Evolutionary conservation across 345 rosid species (phyloP).

Genomic region (Citrus hindsii): DNA sequence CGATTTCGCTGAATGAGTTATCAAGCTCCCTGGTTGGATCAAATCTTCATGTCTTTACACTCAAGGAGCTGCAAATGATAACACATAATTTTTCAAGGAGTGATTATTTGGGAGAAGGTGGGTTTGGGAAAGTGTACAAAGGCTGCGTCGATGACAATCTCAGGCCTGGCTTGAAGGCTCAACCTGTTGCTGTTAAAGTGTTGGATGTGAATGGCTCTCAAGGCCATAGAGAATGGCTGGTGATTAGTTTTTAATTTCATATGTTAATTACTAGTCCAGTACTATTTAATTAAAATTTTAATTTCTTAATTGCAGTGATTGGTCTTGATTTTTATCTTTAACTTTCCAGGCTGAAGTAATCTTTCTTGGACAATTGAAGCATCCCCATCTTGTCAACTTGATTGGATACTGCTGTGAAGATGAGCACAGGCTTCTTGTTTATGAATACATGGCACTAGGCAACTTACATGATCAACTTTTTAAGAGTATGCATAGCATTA

Average conservation of each 20-base stretch:
- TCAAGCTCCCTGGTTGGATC: slow-evolving; percentile 36
- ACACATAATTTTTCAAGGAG: slow-evolving; percentile 39
- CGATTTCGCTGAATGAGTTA: slow-evolving; percentile 30
- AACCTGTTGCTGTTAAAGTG: slow-evolving; percentile 57
- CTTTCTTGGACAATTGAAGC: slow-evolving; percentile 71
- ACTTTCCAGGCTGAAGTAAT: slow-evolving; percentile 62
- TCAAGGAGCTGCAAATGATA: slow-evolving; percentile 36
- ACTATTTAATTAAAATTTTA: neutral
- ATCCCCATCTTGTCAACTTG: slow-evolving; percentile 59
- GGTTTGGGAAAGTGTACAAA: slow-evolving; percentile 62
- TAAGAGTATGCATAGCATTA: slow-evolving; percentile 26
- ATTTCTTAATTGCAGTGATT: neutral
- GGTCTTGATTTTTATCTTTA: neutral
- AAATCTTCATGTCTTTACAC: slow-evolving; percentile 50
- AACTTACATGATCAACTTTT: slow-evolving; percentile 50
- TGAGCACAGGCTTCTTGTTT: slow-evolving; percentile 60
- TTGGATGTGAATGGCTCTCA: slow-evolving; percentile 57
- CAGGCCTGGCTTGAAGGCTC: slow-evolving; percentile 48
- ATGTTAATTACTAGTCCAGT: neutral
- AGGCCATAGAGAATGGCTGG: slow-evolving; percentile 77
- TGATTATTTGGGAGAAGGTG: slow-evolving; percentile 57
- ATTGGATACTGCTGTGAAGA: slow-evolving; percentile 73
- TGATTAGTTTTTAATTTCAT: neutral
- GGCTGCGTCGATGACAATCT: slow-evolving; percentile 47
- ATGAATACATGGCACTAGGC: slow-evolving; percentile 60